Conservation (phyloP, 352 stramenopile genomes). For the Aphanomyces stellatus region DNA sequence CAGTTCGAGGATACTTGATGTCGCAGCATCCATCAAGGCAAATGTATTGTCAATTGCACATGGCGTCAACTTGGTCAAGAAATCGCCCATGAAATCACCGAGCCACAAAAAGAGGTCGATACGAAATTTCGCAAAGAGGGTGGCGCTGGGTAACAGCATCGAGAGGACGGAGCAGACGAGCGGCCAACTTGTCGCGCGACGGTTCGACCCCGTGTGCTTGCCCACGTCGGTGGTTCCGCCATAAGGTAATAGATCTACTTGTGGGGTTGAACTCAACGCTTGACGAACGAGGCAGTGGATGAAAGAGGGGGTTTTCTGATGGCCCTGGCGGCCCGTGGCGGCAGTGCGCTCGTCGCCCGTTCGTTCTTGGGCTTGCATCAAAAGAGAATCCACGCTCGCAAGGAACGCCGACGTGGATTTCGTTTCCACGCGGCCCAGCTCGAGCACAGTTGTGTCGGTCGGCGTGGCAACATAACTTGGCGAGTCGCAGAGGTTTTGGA, state of each 20-base stretch:
- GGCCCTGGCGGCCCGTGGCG: conserved; percentile 21
- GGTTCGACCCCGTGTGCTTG: conserved; percentile 33
- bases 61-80: conserved; percentile 14
- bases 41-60: not conserved
- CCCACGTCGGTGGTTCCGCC: conserved; percentile 47
- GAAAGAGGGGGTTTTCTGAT: conserved; percentile 52
- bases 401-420: not conserved
- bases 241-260: not conserved
- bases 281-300: conserved; percentile 26
- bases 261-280: not conserved
- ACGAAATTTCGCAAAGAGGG: conserved; percentile 28
- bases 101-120: not conserved
- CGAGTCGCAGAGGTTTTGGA: not conserved
- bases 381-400: not conserved
- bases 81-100: not conserved
- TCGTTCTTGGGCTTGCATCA: conserved; percentile 25
- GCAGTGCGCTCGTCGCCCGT: conserved; percentile 30
- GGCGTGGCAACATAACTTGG: not conserved
- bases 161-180: conserved; percentile 32
- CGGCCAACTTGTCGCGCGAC: conserved; percentile 45
- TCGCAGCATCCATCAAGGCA: not conserved
- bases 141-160: conserved; percentile 31
- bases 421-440: not conserved
- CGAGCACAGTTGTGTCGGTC: not conserved
- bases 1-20: not conserved